phyloP scores from a whole-genome alignment of 2,329 filamentous ascomycete species.

The Tolypocladium pustulatum region DNA sequence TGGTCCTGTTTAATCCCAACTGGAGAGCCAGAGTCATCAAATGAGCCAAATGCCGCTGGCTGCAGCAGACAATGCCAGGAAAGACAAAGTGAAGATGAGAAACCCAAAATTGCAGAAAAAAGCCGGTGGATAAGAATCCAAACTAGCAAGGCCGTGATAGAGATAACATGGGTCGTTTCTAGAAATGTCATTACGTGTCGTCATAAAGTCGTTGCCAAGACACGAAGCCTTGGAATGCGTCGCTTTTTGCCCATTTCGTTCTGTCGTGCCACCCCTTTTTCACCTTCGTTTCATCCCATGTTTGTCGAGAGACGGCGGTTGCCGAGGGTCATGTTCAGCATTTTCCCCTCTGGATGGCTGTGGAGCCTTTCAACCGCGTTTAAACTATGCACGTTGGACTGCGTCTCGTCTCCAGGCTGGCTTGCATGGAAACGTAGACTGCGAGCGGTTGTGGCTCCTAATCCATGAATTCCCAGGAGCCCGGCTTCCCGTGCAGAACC shows the following conservation, averaged over 20 bases:
- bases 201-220: conserved; percentile 14
- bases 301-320: conserved; percentile 5
- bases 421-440: neutral
- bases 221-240: conserved; percentile 5
- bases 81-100: neutral
- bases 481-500: neutral
- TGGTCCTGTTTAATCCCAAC: conserved; percentile 4
- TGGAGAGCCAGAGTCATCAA: neutral
- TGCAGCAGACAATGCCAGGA: neutral
- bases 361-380: conserved; percentile 27
- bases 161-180: conserved; percentile 5
- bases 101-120: neutral
- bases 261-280: conserved; percentile 1
- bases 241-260: conserved; percentile 2
- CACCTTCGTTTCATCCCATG: conserved; percentile 2
- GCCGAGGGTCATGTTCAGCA: conserved; percentile 11
- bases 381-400: conserved; percentile 12
- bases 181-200: conserved; percentile 13
- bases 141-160: conserved; percentile 1
- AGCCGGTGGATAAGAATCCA: neutral
- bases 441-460: neutral
- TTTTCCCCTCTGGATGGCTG: conserved; percentile 21
- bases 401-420: conserved; percentile 1
- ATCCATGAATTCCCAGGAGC: neutral
- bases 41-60: neutral